phyloP scores from a whole-genome alignment of 345 rosid genomes.

The Camelina sativa region DNA sequence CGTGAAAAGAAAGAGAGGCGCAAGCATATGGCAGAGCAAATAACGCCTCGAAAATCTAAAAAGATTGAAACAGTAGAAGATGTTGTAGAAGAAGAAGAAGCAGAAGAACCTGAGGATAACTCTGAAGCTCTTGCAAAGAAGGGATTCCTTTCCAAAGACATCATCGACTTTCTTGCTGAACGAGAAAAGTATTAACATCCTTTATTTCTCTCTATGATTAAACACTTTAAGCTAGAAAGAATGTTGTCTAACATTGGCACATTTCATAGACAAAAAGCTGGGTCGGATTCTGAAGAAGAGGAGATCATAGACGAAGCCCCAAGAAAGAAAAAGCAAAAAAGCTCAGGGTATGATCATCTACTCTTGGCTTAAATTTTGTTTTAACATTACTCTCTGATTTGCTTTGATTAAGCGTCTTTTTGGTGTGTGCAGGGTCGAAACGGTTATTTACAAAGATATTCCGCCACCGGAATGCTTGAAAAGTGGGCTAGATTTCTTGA shows the following conservation, averaged over 20 bases:
- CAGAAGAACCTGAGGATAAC: conserved; percentile 45
- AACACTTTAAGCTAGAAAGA: conserved; percentile 6
- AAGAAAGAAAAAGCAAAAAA: conserved; percentile 64
- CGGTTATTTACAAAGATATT: conserved; percentile 72
- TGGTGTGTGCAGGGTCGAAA: conserved; percentile 55
- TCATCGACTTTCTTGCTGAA: conserved; percentile 76
- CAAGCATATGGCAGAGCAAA: conserved; percentile 63
- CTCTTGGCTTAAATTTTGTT: not conserved
- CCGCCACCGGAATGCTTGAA: conserved; percentile 75
- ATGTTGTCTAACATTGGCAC: conserved; percentile 1
- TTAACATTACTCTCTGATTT: not conserved
- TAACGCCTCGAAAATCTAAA: conserved; percentile 53
- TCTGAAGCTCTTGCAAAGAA: conserved; percentile 45
- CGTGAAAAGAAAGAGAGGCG: conserved; percentile 82
- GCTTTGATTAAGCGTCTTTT: not conserved
- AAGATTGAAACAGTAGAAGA: conserved; percentile 42
- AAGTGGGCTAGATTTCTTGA: conserved; percentile 78
- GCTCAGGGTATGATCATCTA: conserved; percentile 57
- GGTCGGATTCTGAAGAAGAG: conserved; percentile 59
- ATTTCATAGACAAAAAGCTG: conserved; percentile 60
- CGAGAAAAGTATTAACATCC: conserved; percentile 63
- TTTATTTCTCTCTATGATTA: not conserved
- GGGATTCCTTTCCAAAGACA: conserved; percentile 82
- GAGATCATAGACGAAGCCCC: conserved; percentile 52
- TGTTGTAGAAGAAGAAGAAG: conserved; percentile 51